Percentiles rank a stretch among this genome's conserved stretches.
Conservation (phyloP, 225 moss, liverwort and hornwort species). For the Straminergon stramineum region DNA sequence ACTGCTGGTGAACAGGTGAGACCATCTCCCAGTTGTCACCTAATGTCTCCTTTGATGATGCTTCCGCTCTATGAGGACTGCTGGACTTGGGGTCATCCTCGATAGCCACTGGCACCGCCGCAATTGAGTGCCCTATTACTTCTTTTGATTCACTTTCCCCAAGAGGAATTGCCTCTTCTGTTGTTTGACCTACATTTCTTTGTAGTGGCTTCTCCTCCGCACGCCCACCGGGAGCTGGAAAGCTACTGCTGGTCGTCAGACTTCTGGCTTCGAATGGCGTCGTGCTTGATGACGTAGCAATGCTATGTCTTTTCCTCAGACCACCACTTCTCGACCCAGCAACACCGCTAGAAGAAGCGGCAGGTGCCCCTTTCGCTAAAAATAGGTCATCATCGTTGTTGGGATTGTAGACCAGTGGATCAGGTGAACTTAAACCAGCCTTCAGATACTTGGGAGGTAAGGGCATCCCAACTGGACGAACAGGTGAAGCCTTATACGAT, state of each 20-base stretch:
- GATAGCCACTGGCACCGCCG: neutral
- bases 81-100: neutral
- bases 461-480: slow-evolving; percentile 5
- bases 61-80: neutral
- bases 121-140: neutral
- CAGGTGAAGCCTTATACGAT: slow-evolving; percentile 24
- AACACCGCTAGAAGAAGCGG: neutral
- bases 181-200: neutral
- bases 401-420: slow-evolving; percentile 17
- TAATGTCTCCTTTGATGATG: slow-evolving; percentile 19
- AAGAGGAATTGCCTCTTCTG: neutral
- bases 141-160: neutral
- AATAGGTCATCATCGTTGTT: slow-evolving; percentile 20
- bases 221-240: slow-evolving; percentile 9
- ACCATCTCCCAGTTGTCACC: slow-evolving; percentile 49
- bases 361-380: neutral
- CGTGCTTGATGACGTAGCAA: slow-evolving; percentile 8
- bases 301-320: slow-evolving; percentile 30
- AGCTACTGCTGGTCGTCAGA: slow-evolving; percentile 22
- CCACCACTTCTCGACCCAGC: slow-evolving; percentile 9
- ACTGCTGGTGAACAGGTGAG: slow-evolving; percentile 12
- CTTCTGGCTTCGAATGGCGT: slow-evolving; percentile 14
- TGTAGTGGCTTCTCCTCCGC: neutral
- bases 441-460: slow-evolving; percentile 14
- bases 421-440: slow-evolving; percentile 23